Evolutionary conservation across 495 filamentous ascomycete genomes (phyloP).

Genomic region (Copromyces sp.): DNA sequence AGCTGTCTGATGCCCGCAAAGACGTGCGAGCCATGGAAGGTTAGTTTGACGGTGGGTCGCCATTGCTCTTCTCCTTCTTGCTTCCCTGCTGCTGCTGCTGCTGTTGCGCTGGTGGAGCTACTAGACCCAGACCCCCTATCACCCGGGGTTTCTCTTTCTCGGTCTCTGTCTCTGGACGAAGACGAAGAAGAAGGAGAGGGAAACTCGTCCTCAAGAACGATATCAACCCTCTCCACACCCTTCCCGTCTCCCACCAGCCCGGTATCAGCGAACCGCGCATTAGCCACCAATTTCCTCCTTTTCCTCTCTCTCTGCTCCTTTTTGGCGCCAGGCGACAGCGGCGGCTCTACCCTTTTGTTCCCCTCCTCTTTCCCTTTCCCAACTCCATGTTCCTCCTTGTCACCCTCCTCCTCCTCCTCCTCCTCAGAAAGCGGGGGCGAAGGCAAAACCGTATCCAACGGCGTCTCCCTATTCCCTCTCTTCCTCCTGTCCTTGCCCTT

Average conservation of each 20-base stretch:
- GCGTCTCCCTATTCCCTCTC: conserved; percentile 28
- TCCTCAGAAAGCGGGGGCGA: conserved; percentile 25
- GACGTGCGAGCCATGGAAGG: conserved; percentile 67
- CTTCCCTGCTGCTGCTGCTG: conserved; percentile 15
- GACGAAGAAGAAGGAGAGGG: conserved; percentile 7
- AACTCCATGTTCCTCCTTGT: neutral
- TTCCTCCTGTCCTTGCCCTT: conserved; percentile 25
- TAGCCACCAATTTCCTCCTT: conserved; percentile 35
- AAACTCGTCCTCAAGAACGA: conserved; percentile 48
- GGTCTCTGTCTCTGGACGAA: neutral
- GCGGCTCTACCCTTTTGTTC: conserved; percentile 10
- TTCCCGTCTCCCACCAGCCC: conserved; percentile 41
- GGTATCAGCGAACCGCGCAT: conserved; percentile 45
- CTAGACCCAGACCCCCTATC: conserved; percentile 20
- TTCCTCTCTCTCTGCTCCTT: conserved; percentile 30
- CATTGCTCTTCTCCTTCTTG: conserved; percentile 29
- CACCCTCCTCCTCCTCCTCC: neutral
- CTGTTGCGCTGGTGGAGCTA: conserved; percentile 12
- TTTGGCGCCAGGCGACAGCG: conserved; percentile 15
- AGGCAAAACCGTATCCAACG: conserved; percentile 42
- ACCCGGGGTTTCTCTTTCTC: neutral
- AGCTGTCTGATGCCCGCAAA: conserved; percentile 69
- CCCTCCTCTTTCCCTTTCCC: neutral
- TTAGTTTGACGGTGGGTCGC: conserved; percentile 50
- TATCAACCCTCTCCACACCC: conserved; percentile 51